Evolutionary conservation across 2,329 filamentous ascomycete species (phyloP).

Genomic region (Pseudocercospora macadamiae): DNA sequence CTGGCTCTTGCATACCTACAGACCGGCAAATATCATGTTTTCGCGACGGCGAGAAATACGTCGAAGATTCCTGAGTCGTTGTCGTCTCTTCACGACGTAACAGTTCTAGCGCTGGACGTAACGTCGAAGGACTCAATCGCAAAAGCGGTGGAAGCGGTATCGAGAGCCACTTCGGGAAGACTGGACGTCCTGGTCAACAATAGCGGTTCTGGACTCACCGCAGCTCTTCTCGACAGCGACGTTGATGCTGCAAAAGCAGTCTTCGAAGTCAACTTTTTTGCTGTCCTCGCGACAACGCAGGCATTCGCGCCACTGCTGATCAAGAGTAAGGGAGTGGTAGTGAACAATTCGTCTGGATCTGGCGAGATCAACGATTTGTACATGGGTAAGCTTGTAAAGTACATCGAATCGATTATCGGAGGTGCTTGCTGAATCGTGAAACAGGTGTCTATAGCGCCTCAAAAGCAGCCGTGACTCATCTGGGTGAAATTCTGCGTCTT

Average conservation of each 20-base stretch:
- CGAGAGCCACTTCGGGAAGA: constrained; percentile 29
- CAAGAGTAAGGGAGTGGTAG: constrained; percentile 47
- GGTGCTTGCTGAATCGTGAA: not conserved
- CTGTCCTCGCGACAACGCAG: constrained; percentile 61
- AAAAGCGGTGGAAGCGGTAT: constrained; percentile 16
- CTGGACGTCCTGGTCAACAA: constrained; percentile 63
- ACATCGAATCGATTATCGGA: no score
- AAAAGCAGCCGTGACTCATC: constrained; percentile 61
- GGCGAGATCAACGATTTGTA: constrained; percentile 42
- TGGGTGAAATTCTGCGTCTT: constrained; percentile 62
- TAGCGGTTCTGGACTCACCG: constrained; percentile 11
- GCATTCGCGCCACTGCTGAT: constrained; percentile 59
- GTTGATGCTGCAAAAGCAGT: not conserved
- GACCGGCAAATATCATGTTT: constrained; percentile 55
- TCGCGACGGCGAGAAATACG: constrained; percentile 60
- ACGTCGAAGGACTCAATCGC: constrained; percentile 53
- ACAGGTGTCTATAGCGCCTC: constrained; percentile 58
- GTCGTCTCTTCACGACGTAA: constrained; percentile 55
- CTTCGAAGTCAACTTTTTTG: constrained; percentile 60
- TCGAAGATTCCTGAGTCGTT: constrained; percentile 52
- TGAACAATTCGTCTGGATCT: constrained; percentile 46
- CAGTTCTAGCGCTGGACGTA: constrained; percentile 56
- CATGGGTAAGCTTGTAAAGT: constrained; percentile 46
- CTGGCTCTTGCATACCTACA: constrained; percentile 60
- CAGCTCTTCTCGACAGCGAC: not conserved